Evolutionary conservation across 306 rosid genomes (phyloP).

Genomic region (Nissolia schottii): DNA sequence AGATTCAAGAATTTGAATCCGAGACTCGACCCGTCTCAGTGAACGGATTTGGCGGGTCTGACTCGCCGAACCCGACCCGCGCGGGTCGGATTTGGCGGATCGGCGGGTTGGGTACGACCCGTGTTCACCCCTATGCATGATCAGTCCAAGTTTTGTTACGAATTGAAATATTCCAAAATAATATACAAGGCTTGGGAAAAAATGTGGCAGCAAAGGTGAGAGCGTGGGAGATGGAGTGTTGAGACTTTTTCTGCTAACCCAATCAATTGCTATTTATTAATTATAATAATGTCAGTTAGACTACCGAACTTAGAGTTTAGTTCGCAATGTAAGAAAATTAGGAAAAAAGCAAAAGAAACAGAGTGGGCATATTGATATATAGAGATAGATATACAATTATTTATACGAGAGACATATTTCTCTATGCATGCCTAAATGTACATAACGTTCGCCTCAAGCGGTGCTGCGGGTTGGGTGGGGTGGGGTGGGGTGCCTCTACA

Average conservation of each 20-base stretch:
- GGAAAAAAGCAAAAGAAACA: conserved; percentile 12
- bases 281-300: neutral
- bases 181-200: neutral
- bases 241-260: neutral
- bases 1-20: no score
- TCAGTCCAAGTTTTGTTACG: no score
- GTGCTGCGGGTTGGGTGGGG: neutral
- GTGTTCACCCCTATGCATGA: no score
- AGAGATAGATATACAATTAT: neutral
- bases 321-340: neutral
- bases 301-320: neutral
- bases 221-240: neutral
- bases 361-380: neutral
- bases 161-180: neutral
- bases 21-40: no score
- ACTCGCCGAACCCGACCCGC: no score
- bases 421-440: neutral
- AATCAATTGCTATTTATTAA: neutral
- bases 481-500: neutral
- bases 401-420: neutral
- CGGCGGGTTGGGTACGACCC: no score
- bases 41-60: no score
- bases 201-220: neutral
- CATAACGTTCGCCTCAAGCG: neutral
- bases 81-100: no score